These are phyloP conservation scores for Venturia nashicola DNA, from an alignment of 2,329 filamentous ascomycete species.

Conservation along the genomic window DNA sequence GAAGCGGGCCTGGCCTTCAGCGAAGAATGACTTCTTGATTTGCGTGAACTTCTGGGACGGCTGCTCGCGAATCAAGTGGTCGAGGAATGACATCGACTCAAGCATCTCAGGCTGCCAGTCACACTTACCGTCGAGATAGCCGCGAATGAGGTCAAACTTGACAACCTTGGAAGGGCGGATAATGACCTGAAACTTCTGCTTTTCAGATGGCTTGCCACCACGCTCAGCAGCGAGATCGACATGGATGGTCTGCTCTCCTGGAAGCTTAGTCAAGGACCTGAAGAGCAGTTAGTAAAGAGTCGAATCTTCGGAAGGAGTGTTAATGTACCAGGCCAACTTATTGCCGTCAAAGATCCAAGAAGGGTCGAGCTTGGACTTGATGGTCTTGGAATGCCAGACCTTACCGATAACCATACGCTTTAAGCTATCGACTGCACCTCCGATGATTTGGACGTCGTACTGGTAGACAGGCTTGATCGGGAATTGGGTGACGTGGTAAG, in stretches of 20 bases:
- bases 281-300: background rate
- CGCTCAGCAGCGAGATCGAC: constrained; percentile 65
- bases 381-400: constrained; percentile 55
- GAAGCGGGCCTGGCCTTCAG: constrained; percentile 31
- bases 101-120: constrained; percentile 42
- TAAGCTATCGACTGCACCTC: constrained; percentile 39
- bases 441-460: constrained; percentile 16
- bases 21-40: constrained; percentile 78
- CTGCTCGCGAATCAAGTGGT: constrained; percentile 75
- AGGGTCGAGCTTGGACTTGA: constrained; percentile 43
- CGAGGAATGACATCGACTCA: constrained; percentile 79
- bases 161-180: constrained; percentile 57
- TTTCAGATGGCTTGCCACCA: constrained; percentile 25
- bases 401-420: constrained; percentile 60
- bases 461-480: constrained; percentile 9
- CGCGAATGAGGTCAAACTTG: constrained; percentile 50
- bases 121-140: constrained; percentile 50
- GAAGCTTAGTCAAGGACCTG: constrained; percentile 19
- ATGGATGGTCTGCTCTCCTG: constrained; percentile 28
- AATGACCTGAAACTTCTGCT: constrained; percentile 32
- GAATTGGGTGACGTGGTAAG: constrained; percentile 4
- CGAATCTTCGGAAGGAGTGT: background rate
- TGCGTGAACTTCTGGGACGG: constrained; percentile 55
- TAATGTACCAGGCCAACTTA: constrained; percentile 67
- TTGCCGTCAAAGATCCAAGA: constrained; percentile 71